These are phyloP conservation scores for Penicillium samsonianum DNA, from an alignment of 495 filamentous ascomycete species.

Conservation along the genomic window DNA sequence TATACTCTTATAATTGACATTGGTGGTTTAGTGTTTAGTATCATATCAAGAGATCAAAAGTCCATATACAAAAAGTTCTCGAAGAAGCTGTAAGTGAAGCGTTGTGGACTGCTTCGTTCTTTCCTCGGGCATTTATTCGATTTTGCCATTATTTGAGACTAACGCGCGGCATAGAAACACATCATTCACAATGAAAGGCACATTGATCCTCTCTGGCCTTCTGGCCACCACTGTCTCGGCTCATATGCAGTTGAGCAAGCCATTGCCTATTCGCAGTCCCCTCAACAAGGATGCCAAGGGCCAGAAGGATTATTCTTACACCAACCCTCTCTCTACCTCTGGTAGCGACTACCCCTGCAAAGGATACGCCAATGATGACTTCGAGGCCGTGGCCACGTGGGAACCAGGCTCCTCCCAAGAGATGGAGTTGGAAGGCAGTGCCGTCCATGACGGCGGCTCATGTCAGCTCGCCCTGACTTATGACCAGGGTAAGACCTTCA, in stretches of 20 bases:
- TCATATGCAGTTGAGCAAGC: conserved; percentile 50
- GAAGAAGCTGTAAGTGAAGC: conserved; percentile 9
- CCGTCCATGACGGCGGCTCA: conserved; percentile 81
- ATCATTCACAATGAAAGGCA: conserved; percentile 42
- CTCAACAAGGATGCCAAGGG: conserved; percentile 37
- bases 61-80: conserved; percentile 8
- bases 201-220: conserved; percentile 33
- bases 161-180: conserved; percentile 3
- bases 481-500: conserved; percentile 66
- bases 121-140: background rate
- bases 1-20: conserved; percentile 8
- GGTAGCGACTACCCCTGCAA: conserved; percentile 56
- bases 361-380: conserved; percentile 51
- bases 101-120: background rate
- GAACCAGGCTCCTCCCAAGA: conserved; percentile 41
- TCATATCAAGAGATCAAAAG: conserved; percentile 3
- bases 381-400: conserved; percentile 48
- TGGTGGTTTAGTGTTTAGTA: conserved; percentile 25
- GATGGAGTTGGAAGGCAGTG: conserved; percentile 49
- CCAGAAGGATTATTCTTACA: conserved; percentile 54
- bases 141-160: conserved; percentile 1
- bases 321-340: conserved; percentile 42
- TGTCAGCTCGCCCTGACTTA: conserved; percentile 85
- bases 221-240: conserved; percentile 43
- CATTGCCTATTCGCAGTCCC: conserved; percentile 51